phyloP scores from a whole-genome alignment of 345 rosid species.

The Raphanus sativus region DNA sequence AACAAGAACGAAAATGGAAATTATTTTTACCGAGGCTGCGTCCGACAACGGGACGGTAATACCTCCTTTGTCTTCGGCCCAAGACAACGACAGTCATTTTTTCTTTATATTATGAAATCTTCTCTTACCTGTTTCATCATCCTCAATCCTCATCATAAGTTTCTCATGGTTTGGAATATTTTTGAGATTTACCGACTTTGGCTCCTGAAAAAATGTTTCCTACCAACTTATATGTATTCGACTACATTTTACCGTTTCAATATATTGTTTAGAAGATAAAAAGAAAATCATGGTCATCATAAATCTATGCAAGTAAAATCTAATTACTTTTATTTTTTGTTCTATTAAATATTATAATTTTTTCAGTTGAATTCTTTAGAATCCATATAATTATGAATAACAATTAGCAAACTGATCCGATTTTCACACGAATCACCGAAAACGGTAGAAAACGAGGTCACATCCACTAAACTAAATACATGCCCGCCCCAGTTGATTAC shows the following conservation, averaged over 20 bases:
- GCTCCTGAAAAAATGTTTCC: too few species aligned
- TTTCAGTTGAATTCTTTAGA: background rate
- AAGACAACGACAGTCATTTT: conserved; percentile 2
- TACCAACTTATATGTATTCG: too few species aligned
- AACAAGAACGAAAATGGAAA: conserved; percentile 1
- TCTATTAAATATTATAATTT: background rate
- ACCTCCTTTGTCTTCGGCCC: conserved; percentile 3
- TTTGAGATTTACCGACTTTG: too few species aligned
- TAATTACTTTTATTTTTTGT: too few species aligned
- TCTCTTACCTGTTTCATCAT: too few species aligned
- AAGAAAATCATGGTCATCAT: too few species aligned
- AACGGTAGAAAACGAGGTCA: background rate
- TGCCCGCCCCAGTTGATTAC: conserved; percentile 25
- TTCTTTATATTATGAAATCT: background rate
- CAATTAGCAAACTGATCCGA: background rate
- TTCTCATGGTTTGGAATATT: too few species aligned
- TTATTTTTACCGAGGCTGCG: background rate
- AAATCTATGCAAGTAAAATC: too few species aligned
- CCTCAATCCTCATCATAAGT: too few species aligned
- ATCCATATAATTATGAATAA: background rate
- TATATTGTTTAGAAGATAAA: too few species aligned
- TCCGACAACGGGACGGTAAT: conserved; percentile 27
- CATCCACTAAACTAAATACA: background rate
- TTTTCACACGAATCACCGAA: background rate
- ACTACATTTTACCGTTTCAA: too few species aligned